A percentile compares a stretch with the other conserved stretches of the same genome.
Conservation (phyloP, 2,329 filamentous ascomycete genomes). For the Cercospora sp. region DNA sequence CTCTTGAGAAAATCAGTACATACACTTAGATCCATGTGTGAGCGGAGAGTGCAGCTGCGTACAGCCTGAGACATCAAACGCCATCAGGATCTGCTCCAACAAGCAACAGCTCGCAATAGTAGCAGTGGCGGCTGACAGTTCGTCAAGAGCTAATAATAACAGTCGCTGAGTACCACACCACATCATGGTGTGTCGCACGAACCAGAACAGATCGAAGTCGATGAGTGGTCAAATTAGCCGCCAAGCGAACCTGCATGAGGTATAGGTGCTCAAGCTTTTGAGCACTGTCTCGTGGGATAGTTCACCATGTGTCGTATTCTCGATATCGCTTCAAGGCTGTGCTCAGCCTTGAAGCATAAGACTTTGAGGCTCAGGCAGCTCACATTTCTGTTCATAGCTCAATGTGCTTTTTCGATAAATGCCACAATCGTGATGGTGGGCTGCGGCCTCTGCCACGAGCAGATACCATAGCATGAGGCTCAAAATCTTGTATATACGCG, state of each 20-base stretch:
- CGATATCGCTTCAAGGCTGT: background rate
- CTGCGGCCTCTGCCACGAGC: background rate
- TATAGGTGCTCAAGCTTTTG: background rate
- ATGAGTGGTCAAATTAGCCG: background rate
- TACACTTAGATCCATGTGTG: no score
- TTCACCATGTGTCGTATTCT: background rate
- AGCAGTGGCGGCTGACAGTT: background rate
- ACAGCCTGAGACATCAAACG: background rate
- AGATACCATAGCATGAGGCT: background rate
- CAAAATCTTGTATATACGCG: background rate
- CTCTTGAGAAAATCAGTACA: no score
- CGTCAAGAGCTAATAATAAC: background rate
- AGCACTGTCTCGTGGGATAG: background rate
- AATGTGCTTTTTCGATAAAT: background rate
- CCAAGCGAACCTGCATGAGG: background rate
- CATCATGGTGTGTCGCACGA: background rate
- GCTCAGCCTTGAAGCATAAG: background rate
- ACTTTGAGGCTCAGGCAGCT: background rate
- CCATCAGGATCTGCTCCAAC: background rate
- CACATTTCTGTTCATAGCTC: background rate
- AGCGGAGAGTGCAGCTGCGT: no score
- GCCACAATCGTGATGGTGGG: background rate
- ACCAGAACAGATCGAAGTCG: background rate
- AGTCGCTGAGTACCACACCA: background rate
- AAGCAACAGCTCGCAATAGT: background rate